phyloP scores from a whole-genome alignment of 352 stramenopile genomes.

The Phytophthora tubulina region DNA sequence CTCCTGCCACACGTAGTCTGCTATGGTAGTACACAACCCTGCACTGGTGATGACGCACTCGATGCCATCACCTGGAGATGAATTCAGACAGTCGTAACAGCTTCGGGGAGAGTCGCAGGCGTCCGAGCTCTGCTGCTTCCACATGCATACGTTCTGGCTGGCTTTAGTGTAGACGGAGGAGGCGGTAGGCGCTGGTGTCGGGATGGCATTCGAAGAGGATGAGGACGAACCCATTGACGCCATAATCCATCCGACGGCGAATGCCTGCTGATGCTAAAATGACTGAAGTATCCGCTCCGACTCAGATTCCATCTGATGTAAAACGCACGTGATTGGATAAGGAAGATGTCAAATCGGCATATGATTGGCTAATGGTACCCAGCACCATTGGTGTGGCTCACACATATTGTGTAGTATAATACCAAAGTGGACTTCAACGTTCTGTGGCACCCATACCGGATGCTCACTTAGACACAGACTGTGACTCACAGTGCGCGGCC shows the following conservation, averaged over 20 bases:
- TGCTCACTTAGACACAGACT: no score
- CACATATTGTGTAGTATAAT: no score
- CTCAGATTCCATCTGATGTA: slow-evolving; percentile 13
- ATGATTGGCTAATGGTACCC: neutral
- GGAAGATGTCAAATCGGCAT: neutral
- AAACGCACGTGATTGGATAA: neutral
- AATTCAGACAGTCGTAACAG: slow-evolving; percentile 53
- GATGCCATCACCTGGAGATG: slow-evolving; percentile 23
- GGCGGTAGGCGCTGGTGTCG: slow-evolving; percentile 9
- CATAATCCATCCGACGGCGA: slow-evolving; percentile 10
- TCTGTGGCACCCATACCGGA: no score
- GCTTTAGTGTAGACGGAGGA: slow-evolving; percentile 25
- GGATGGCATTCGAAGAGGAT: slow-evolving; percentile 9
- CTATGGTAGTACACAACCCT: slow-evolving; percentile 44
- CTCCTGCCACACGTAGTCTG: slow-evolving; percentile 39
- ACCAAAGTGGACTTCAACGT: no score
- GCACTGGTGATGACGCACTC: slow-evolving; percentile 41
- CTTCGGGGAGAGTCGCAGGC: slow-evolving; percentile 41
- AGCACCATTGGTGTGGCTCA: neutral
- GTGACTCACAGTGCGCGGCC: no score
- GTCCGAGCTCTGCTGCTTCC: slow-evolving; percentile 34
- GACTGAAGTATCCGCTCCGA: slow-evolving; percentile 1
- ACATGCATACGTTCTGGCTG: slow-evolving; percentile 52
- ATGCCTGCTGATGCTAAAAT: slow-evolving; percentile 11
- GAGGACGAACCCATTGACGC: slow-evolving; percentile 12